These are phyloP conservation scores for Abrus pulchellus DNA, from an alignment of 306 rosid species.

Conservation along the genomic window DNA sequence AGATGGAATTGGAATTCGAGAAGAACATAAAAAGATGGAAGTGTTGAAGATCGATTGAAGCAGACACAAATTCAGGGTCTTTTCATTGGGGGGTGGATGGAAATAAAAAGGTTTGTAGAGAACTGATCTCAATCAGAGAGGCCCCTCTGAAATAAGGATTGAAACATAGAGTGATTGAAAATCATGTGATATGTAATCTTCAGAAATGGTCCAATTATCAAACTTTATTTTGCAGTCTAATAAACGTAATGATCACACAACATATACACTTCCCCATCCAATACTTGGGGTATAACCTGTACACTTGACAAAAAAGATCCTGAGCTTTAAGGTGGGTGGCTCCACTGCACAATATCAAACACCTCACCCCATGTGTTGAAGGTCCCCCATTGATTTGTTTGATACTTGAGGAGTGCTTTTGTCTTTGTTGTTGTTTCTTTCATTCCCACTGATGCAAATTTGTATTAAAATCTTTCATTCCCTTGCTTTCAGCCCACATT, in stretches of 20 bases:
- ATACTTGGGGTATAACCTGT: constrained; percentile 45
- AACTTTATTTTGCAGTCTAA: not conserved
- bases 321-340: constrained; percentile 63
- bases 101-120: not conserved
- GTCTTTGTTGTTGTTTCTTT: constrained; percentile 86
- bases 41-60: not conserved
- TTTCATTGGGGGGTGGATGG: not conserved
- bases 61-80: not conserved
- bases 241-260: not conserved
- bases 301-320: constrained; percentile 63
- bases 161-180: not conserved
- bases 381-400: constrained; percentile 83
- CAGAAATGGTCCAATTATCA: not conserved
- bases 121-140: too few relatives aligned
- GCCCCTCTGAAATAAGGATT: not conserved
- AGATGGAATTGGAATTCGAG: not conserved
- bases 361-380: constrained; percentile 90
- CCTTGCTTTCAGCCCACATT: constrained; percentile 56
- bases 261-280: not conserved
- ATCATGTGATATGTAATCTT: not conserved
- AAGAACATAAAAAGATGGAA: not conserved
- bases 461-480: constrained; percentile 48
- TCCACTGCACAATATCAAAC: constrained; percentile 60
- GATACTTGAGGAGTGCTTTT: constrained; percentile 60
- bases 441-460: constrained; percentile 58